Percentiles rank a stretch among this genome's conserved stretches.
Evolutionary conservation across 2,329 filamentous ascomycete species (phyloP).

Genomic region (Ophiosphaerella narmari): DNA sequence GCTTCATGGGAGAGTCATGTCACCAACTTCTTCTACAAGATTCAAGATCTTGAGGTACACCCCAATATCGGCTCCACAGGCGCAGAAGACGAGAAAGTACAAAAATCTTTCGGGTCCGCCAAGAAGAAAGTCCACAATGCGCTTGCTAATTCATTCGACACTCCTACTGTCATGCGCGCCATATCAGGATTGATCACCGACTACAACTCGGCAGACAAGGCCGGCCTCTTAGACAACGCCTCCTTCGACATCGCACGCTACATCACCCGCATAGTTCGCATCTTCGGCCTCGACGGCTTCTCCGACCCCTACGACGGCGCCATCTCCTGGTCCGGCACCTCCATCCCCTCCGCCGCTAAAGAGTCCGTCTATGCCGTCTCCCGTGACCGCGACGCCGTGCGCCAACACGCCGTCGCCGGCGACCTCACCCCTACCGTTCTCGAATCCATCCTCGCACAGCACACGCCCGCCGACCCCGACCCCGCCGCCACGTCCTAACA

Average conservation of each 20-base stretch:
- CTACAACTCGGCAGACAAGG: slow-evolving; percentile 63
- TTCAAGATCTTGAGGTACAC: slow-evolving; percentile 54
- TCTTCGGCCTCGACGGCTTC: slow-evolving; percentile 76
- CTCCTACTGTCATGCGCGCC: slow-evolving; percentile 75
- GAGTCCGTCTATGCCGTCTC: slow-evolving; percentile 65
- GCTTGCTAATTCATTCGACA: slow-evolving; percentile 86
- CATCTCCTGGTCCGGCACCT: slow-evolving; percentile 69
- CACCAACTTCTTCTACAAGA: slow-evolving; percentile 70
- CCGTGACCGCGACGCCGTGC: slow-evolving; percentile 61
- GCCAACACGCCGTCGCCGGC: slow-evolving; percentile 59
- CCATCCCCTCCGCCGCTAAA: slow-evolving; percentile 64
- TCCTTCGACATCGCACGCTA: slow-evolving; percentile 68
- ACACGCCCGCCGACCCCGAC: slow-evolving; percentile 25
- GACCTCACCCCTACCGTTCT: slow-evolving; percentile 33
- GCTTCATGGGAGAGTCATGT: slow-evolving; percentile 80
- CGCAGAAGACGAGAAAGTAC: slow-evolving; percentile 50
- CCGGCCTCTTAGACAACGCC: slow-evolving; percentile 51
- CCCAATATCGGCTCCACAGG: slow-evolving; percentile 36
- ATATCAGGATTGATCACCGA: slow-evolving; percentile 78
- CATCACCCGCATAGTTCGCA: slow-evolving; percentile 81
- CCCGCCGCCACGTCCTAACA: slow-evolving; percentile 48
- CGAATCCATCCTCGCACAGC: slow-evolving; percentile 47
- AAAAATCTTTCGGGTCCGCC: slow-evolving; percentile 56
- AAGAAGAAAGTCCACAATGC: slow-evolving; percentile 65
- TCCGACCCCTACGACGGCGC: slow-evolving; percentile 50